phyloP scores from a whole-genome alignment of 1,139 yeast species.

The Blastobotrys aristatus region DNA sequence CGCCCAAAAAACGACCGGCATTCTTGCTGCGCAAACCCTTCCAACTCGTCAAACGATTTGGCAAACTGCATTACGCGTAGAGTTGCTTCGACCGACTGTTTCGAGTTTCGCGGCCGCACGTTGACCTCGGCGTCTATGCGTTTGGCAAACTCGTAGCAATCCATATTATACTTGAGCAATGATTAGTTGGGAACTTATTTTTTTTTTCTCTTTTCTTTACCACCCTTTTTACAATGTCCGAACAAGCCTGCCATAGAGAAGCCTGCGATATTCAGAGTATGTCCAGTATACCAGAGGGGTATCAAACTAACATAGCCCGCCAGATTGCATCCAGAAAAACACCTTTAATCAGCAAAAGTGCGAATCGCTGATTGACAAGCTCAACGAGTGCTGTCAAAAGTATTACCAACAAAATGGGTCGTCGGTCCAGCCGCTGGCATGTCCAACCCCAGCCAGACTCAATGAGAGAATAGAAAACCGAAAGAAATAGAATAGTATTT shows the following conservation, averaged over 20 bases:
- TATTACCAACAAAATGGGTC: slow-evolving; percentile 53
- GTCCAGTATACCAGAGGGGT: too few species aligned
- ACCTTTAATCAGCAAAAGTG: slow-evolving; percentile 62
- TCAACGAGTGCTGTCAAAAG: slow-evolving; percentile 58
- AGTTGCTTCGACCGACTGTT: neutral
- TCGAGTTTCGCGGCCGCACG: slow-evolving; percentile 1
- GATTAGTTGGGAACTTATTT: neutral
- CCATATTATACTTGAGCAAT: slow-evolving; percentile 3
- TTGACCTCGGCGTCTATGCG: neutral
- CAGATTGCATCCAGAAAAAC: slow-evolving; percentile 49
- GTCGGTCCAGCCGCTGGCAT: slow-evolving; percentile 49
- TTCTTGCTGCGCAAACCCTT: neutral
- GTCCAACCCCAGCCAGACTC: slow-evolving; percentile 59
- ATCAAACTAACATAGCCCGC: too few species aligned
- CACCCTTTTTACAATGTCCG: neutral
- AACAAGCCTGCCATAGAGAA: slow-evolving; percentile 45
- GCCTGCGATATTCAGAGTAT: slow-evolving; percentile 62
- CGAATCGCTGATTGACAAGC: slow-evolving; percentile 49
- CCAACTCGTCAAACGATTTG: slow-evolving; percentile 1
- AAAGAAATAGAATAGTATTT: neutral
- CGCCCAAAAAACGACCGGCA: slow-evolving; percentile 3
- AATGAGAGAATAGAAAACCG: slow-evolving; percentile 38
- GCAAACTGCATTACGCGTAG: neutral
- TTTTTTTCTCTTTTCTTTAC: neutral
- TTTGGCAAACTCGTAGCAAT: slow-evolving; percentile 11